Percentiles rank a stretch among this genome's conserved stretches.
phyloP scores from a whole-genome alignment of 371 early-diverging fungal genomes.

The Actinomortierella wolfii region DNA sequence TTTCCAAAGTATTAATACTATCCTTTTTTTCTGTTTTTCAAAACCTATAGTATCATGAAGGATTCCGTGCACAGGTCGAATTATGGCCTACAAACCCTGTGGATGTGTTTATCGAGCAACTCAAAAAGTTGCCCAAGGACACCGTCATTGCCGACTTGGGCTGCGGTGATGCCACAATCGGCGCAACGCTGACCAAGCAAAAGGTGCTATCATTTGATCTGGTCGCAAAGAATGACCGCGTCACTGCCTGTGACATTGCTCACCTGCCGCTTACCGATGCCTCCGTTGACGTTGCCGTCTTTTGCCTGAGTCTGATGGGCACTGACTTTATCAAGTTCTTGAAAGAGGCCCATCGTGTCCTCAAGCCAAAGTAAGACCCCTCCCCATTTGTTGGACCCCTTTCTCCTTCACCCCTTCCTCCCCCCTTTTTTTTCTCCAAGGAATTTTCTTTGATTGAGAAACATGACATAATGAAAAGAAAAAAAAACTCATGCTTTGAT shows the following conservation, averaged over 20 bases:
- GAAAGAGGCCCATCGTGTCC: slow-evolving; percentile 88
- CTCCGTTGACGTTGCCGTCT: slow-evolving; percentile 89
- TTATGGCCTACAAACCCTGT: slow-evolving; percentile 98
- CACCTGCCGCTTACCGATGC: slow-evolving; percentile 79
- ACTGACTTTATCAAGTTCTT: slow-evolving; percentile 93
- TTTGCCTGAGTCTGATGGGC: slow-evolving; percentile 98
- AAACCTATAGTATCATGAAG: slow-evolving; percentile 84
- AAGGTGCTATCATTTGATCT: slow-evolving; percentile 96
- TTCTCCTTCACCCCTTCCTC: slow-evolving; percentile 6
- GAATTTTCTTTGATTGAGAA: no score
- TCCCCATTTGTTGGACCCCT: slow-evolving; percentile 9
- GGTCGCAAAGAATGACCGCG: slow-evolving; percentile 79
- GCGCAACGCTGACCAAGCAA: slow-evolving; percentile 68
- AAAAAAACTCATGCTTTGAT: neutral
- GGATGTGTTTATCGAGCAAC: slow-evolving; percentile 78
- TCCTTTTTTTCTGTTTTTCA: neutral
- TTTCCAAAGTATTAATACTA: neutral
- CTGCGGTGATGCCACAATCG: slow-evolving; percentile 96
- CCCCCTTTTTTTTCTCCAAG: slow-evolving; percentile 6
- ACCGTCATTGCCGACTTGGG: slow-evolving; percentile 95
- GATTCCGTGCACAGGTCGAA: slow-evolving; percentile 93
- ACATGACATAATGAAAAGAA: no score
- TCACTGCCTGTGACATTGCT: slow-evolving; percentile 95
- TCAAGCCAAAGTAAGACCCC: slow-evolving; percentile 74
- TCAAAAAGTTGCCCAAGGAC: slow-evolving; percentile 56